phyloP scores from a whole-genome alignment of 2,329 filamentous ascomycete species.

The Trichoderma asperellum region DNA sequence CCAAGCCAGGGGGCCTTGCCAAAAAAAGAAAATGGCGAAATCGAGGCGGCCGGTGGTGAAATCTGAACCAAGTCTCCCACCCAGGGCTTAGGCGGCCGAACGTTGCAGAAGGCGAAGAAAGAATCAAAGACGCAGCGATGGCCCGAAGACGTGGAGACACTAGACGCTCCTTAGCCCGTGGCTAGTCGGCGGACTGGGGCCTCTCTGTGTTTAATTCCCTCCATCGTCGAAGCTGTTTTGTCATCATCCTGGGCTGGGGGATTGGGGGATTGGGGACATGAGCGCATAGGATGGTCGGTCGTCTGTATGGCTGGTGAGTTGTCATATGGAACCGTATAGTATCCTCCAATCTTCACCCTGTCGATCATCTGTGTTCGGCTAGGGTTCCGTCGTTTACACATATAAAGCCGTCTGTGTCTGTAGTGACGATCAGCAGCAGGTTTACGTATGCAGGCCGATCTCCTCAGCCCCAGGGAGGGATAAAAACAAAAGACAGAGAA shows the following conservation, averaged over 20 bases:
- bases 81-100: background rate
- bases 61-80: background rate
- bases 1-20: background rate
- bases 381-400: background rate
- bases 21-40: slow-evolving; percentile 17
- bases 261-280: background rate
- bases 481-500: background rate
- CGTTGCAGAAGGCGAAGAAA: background rate
- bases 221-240: background rate
- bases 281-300: background rate
- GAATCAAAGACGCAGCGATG: slow-evolving; percentile 6
- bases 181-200: slow-evolving; percentile 2
- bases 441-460: background rate
- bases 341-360: background rate
- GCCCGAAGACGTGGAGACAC: slow-evolving; percentile 22
- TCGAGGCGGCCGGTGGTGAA: slow-evolving; percentile 17
- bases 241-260: background rate
- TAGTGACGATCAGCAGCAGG: background rate
- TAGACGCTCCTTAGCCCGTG: background rate
- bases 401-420: background rate
- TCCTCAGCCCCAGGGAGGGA: background rate
- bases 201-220: background rate
- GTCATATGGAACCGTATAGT: background rate
- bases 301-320: background rate
- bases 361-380: background rate